A percentile compares a stretch with the other conserved stretches of the same genome.
phyloP scores from a whole-genome alignment of 2,329 filamentous ascomycete genomes.

The Blastomyces silverae region DNA sequence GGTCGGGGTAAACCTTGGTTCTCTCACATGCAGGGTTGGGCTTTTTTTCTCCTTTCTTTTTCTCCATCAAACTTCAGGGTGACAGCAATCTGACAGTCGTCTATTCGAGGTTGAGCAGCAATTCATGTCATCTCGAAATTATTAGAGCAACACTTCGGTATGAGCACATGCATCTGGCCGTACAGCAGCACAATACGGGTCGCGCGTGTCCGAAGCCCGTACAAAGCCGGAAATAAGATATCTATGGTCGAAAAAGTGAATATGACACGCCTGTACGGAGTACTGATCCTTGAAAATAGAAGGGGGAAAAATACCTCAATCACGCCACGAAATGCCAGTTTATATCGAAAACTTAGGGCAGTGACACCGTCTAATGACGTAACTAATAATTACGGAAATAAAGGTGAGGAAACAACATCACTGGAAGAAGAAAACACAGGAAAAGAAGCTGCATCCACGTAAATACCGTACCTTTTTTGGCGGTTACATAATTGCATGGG shows the following conservation, averaged over 20 bases:
- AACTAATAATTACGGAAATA: neutral
- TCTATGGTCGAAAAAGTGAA: neutral
- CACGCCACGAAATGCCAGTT: neutral
- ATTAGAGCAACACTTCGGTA: neutral
- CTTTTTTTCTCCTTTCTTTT: neutral
- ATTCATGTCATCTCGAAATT: neutral
- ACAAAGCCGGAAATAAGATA: neutral
- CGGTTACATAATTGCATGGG: neutral
- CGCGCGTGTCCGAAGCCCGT: neutral
- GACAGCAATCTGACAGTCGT: neutral
- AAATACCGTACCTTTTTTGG: neutral
- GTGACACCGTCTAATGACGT: neutral
- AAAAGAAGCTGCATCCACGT: neutral
- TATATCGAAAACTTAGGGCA: neutral
- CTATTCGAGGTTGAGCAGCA: neutral
- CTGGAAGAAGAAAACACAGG: neutral
- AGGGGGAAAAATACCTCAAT: neutral
- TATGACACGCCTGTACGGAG: neutral
- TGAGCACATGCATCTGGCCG: neutral
- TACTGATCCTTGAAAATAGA: neutral
- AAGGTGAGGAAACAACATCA: neutral
- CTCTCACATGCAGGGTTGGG: neutral
- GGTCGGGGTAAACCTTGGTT: neutral
- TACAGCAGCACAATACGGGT: neutral
- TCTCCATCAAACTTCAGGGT: neutral